These are phyloP conservation scores for Castanopsis chinensis DNA, from an alignment of 306 rosid species.

Conservation along the genomic window DNA sequence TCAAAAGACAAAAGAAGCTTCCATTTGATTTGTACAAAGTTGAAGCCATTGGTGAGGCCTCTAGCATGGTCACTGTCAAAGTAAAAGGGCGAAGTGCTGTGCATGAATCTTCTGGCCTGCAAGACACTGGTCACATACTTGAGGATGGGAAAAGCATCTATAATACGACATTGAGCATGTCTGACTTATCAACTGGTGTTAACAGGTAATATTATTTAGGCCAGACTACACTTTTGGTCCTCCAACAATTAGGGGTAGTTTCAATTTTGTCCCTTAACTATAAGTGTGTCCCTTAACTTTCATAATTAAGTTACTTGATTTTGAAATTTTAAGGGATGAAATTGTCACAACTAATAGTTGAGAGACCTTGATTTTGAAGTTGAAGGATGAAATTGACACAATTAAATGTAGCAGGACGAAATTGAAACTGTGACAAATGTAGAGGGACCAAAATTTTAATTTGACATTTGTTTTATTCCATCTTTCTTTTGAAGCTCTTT, in stretches of 20 bases:
- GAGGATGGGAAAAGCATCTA: constrained; percentile 86
- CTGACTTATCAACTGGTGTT: constrained; percentile 81
- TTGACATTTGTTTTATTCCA: constrained; percentile 10
- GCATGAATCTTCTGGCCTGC: constrained; percentile 84
- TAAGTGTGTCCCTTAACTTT: too few species aligned
- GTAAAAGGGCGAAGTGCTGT: constrained; percentile 94
- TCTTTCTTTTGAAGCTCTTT: constrained; percentile 13
- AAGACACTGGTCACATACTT: constrained; percentile 90
- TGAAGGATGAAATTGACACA: too few species aligned
- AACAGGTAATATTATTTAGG: constrained; percentile 52
- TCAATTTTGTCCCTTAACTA: too few species aligned
- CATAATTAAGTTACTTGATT: too few species aligned
- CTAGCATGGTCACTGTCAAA: constrained; percentile 87
- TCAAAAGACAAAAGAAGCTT: constrained; percentile 74
- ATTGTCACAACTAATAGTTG: too few species aligned
- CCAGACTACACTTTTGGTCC: too few species aligned
- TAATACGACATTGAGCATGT: constrained; percentile 87
- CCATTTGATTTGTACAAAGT: constrained; percentile 71
- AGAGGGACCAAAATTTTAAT: too few species aligned
- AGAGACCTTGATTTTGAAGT: too few species aligned
- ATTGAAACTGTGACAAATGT: too few species aligned
- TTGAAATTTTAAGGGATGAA: too few species aligned
- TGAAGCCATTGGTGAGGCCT: constrained; percentile 64
- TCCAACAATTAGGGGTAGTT: too few species aligned
- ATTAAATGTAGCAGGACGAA: too few species aligned